These are phyloP conservation scores for Talaromyces sp. DNA, from an alignment of 2,329 filamentous ascomycete species.

Conservation along the genomic window DNA sequence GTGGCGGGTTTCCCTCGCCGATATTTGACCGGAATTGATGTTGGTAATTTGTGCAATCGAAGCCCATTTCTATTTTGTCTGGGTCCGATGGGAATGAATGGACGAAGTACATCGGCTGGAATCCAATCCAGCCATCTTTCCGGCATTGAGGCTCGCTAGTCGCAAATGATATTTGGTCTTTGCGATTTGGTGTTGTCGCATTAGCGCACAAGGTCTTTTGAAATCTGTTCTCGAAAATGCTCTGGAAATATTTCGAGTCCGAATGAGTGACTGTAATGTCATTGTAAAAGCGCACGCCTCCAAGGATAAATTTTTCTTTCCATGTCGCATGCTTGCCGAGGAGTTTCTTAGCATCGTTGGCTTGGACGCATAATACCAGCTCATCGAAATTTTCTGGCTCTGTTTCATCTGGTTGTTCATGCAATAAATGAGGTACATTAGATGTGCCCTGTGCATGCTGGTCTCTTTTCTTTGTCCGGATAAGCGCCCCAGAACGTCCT, in stretches of 20 bases:
- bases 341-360: slow-evolving; percentile 51
- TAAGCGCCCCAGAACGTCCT: not conserved
- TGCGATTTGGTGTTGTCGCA: slow-evolving; percentile 36
- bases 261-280: slow-evolving; percentile 59
- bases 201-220: slow-evolving; percentile 46
- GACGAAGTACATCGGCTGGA: slow-evolving; percentile 58
- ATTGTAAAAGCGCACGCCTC: slow-evolving; percentile 61
- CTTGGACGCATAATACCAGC: slow-evolving; percentile 52
- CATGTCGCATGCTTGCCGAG: slow-evolving; percentile 49
- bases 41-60: slow-evolving; percentile 72
- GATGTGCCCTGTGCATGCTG: not conserved
- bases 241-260: slow-evolving; percentile 53
- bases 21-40: slow-evolving; percentile 56
- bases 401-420: not conserved
- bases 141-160: slow-evolving; percentile 32
- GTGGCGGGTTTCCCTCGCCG: slow-evolving; percentile 19
- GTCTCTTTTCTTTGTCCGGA: not conserved
- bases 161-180: slow-evolving; percentile 44
- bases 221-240: slow-evolving; percentile 53
- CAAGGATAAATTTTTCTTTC: slow-evolving; percentile 62
- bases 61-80: slow-evolving; percentile 57
- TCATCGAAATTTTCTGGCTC: slow-evolving; percentile 50
- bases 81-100: slow-evolving; percentile 50
- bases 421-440: slow-evolving; percentile 3
- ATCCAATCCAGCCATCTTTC: slow-evolving; percentile 35